Conservation (phyloP, 768 basidiomycete species). For the Lentinula detonsa region DNA sequence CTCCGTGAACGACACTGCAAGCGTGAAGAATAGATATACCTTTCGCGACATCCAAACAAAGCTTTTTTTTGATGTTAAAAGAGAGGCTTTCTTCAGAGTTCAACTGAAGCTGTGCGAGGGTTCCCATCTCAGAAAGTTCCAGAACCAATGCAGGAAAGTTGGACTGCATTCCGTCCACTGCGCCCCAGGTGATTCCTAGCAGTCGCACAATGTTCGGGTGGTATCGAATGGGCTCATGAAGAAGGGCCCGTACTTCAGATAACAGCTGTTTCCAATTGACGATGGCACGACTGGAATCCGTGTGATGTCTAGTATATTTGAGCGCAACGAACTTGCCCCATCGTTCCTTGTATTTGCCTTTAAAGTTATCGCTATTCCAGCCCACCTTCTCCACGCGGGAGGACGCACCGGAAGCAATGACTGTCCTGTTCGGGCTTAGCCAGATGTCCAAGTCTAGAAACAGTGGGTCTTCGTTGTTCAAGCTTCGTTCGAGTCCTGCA, state of each 20-base stretch:
- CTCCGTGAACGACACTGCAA: constrained; percentile 9
- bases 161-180: background rate
- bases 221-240: constrained; percentile 10
- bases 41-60: constrained; percentile 9
- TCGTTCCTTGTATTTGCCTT: constrained; percentile 1
- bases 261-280: constrained; percentile 9
- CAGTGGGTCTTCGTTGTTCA: constrained; percentile 1
- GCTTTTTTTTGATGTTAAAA: constrained; percentile 7
- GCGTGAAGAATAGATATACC: constrained; percentile 10
- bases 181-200: constrained; percentile 7
- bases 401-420: background rate
- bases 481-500: constrained; percentile 1
- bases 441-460: background rate
- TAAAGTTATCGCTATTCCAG: background rate
- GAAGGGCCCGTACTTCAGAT: constrained; percentile 5
- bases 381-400: background rate
- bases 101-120: constrained; percentile 4
- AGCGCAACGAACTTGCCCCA: constrained; percentile 4
- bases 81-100: background rate
- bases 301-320: background rate
- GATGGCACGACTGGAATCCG: background rate
- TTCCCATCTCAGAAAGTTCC: constrained; percentile 8
- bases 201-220: constrained; percentile 11
- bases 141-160: constrained; percentile 6
- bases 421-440: background rate